Evolutionary conservation across 495 filamentous ascomycete genomes (phyloP), one percentile per base, ranked within the genome.

Genomic region (Clohesyomyces aquaticus): DNA sequence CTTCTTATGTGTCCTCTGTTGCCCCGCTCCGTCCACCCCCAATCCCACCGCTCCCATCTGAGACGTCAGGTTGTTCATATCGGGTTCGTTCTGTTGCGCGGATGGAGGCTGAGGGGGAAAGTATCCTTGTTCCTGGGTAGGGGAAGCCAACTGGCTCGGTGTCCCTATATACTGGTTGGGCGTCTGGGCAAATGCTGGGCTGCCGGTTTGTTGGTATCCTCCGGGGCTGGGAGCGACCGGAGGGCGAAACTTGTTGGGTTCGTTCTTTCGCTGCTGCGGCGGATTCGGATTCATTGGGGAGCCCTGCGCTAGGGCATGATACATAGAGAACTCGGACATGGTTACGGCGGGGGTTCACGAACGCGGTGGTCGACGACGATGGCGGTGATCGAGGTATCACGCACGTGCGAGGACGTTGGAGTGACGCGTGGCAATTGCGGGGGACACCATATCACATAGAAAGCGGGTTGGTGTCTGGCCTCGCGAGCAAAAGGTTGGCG

Each of bases 41-140:
- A 98, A 80, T 14, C 81, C 86, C 81, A 95, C 82, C 12, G 85
- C 84, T 35, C 89, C 87, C 92, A 98, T 93, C 75, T 97, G 91
- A n/a, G 87, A 84, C 29, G 89, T 79, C 65, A 98, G 74, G 23
- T 85, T 87, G 26, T 80, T 85, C 74, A 82, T 78, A 38, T 73
- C 67, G 8, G 78, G 79, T 22, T 70, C 61, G 22, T 28, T 11
- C 59, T 67, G 58, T 41, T 56, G 58, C 46, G 47, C 21, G 19
- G 53, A 46, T 6, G 63, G 41, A 21, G 29, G 59, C 54, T 66
- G 66, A 29, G 59, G 61, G 11, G 65, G 65, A 38, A 71, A 73
- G 48, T 73, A 73, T 49, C 62, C 50, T 22, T 51, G 69, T 56
- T 79, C 76, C 35, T 73, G 66, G 4, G 63, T 47, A 22, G 62